A percentile compares a stretch with the other conserved stretches of the same genome.
phyloP scores from a whole-genome alignment of 768 basidiomycete genomes.

The Boletus edulis region DNA sequence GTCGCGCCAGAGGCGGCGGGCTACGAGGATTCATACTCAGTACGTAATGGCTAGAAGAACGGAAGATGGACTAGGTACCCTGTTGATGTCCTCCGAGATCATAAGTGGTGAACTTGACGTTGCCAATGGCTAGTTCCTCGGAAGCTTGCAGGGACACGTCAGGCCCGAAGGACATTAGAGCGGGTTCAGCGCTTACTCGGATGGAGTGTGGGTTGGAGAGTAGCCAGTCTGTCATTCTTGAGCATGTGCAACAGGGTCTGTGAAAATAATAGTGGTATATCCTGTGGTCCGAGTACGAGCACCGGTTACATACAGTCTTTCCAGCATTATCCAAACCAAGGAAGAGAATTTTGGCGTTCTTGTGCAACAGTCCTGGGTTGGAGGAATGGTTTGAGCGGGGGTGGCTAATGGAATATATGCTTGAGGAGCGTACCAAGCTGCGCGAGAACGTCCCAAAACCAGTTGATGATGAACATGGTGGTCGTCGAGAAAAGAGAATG shows the following conservation, averaged over 20 bases:
- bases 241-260: slow-evolving; percentile 98
- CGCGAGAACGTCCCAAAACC: slow-evolving; percentile 96
- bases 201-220: slow-evolving; percentile 96
- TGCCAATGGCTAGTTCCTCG: slow-evolving; percentile 97
- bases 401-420: neutral
- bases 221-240: slow-evolving; percentile 98
- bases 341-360: slow-evolving; percentile 99
- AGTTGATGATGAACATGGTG: slow-evolving; percentile 83
- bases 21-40: slow-evolving; percentile 34
- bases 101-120: slow-evolving; percentile 98
- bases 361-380: slow-evolving; percentile 76
- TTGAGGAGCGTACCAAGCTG: slow-evolving; percentile 69
- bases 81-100: slow-evolving; percentile 98
- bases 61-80: slow-evolving; percentile 45
- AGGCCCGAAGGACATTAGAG: neutral
- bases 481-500: slow-evolving; percentile 22
- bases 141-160: slow-evolving; percentile 59
- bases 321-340: slow-evolving; percentile 98
- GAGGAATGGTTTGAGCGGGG: neutral
- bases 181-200: slow-evolving; percentile 65
- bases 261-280: slow-evolving; percentile 3
- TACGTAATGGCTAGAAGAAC: neutral
- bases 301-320: slow-evolving; percentile 73
- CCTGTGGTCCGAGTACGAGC: neutral
- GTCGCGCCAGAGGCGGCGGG: slow-evolving; percentile 98